Conservation (phyloP, 805 yeast species). For the Saccharomycopsis sp. region DNA sequence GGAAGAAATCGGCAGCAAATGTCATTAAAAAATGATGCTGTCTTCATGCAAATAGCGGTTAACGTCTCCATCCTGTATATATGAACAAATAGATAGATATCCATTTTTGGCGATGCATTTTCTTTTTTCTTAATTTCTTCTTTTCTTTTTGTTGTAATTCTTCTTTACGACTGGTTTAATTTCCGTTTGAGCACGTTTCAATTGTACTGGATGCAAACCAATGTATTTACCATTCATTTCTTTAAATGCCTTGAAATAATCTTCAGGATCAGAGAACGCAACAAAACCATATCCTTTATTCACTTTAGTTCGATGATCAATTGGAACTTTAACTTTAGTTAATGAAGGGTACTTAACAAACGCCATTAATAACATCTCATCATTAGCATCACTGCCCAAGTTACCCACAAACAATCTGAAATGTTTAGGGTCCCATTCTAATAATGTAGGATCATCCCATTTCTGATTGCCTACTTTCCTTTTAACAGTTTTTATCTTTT, state of each 20-base stretch:
- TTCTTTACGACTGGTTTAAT: constrained; percentile 16
- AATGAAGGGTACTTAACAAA: constrained; percentile 48
- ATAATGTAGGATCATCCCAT: constrained; percentile 41
- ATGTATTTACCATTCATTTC: constrained; percentile 73
- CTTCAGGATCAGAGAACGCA: constrained; percentile 56
- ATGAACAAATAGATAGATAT: too few relatives aligned
- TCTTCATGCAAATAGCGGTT: too few relatives aligned
- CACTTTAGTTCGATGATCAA: constrained; percentile 37
- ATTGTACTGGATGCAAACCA: constrained; percentile 65
- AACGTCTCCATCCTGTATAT: too few relatives aligned
- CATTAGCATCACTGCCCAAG: constrained; percentile 59
- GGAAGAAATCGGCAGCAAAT: too few relatives aligned
- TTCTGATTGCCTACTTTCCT: constrained; percentile 39
- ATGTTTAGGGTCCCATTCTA: constrained; percentile 65
- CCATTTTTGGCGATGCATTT: too few relatives aligned
- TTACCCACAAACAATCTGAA: constrained; percentile 73
- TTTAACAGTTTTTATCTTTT: constrained; percentile 30
- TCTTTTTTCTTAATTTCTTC: background rate
- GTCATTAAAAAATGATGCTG: too few relatives aligned
- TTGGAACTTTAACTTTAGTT: constrained; percentile 53
- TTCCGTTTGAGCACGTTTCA: constrained; percentile 46
- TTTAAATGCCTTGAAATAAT: constrained; percentile 62
- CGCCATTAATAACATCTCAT: constrained; percentile 45
- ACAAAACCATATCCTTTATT: constrained; percentile 72
- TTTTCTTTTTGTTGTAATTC: constrained; percentile 1